These are phyloP conservation scores for Backusella tarrabulga DNA, from an alignment of 192 early-diverging fungal genomes.

Conservation along the genomic window DNA sequence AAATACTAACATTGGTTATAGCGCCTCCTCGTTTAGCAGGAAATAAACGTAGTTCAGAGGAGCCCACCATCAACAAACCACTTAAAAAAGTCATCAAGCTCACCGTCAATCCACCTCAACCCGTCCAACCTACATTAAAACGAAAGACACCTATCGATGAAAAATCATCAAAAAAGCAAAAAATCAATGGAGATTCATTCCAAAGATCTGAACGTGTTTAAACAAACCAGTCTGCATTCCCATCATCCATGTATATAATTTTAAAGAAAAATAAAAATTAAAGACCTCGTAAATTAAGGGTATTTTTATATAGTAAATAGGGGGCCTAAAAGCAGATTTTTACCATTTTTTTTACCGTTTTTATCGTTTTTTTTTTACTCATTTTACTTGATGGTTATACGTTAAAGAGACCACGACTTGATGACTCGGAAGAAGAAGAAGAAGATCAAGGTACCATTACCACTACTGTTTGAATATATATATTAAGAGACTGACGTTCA, in stretches of 20 bases:
- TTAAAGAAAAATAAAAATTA: no score
- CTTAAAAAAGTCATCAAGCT: conserved; percentile 4
- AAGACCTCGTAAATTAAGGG: no score
- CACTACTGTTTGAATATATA: no score
- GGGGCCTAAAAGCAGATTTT: no score
- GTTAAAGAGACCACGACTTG: no score
- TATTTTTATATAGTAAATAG: no score
- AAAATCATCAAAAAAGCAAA: background rate
- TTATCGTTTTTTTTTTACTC: no score
- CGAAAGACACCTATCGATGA: background rate
- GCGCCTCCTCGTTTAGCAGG: background rate
- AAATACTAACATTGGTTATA: background rate
- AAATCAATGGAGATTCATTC: background rate
- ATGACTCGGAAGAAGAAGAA: no score
- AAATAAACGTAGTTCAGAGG: background rate
- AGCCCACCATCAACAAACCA: background rate
- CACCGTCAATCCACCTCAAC: conserved; percentile 3
- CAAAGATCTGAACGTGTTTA: conserved; percentile 7
- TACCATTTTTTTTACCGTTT: no score
- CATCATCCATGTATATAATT: background rate
- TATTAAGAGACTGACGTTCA: no score
- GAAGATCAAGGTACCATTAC: background rate
- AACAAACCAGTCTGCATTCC: background rate
- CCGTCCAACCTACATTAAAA: background rate
- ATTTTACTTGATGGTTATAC: no score